A percentile compares a stretch with the other conserved stretches of the same genome.
Evolutionary conservation across 2,329 filamentous ascomycete genomes (phyloP).

Genomic region (Talaromyces amestolkiae): DNA sequence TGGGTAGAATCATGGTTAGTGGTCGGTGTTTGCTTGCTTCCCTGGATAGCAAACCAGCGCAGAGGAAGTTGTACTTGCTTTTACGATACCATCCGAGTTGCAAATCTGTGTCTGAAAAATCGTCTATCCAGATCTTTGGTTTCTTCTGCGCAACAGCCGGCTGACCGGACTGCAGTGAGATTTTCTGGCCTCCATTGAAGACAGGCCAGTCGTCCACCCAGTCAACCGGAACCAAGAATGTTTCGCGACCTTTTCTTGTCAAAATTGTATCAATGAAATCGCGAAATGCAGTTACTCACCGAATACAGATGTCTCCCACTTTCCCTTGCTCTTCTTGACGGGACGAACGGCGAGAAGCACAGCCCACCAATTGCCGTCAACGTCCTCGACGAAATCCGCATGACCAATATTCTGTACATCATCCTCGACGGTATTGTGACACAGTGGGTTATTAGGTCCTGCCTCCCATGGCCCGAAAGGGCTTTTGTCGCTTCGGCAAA

Average conservation of each 20-base stretch:
- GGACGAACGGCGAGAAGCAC: slow-evolving; percentile 49
- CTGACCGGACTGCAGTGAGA: slow-evolving; percentile 34
- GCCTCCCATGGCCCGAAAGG: slow-evolving; percentile 62
- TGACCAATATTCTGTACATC: slow-evolving; percentile 52
- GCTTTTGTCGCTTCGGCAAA: slow-evolving; percentile 52
- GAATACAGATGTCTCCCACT: slow-evolving; percentile 42
- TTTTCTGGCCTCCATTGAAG: slow-evolving; percentile 39
- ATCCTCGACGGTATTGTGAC: slow-evolving; percentile 37
- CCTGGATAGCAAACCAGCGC: neutral
- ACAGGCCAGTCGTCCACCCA: slow-evolving; percentile 49
- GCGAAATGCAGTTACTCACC: slow-evolving; percentile 28
- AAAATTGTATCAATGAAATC: neutral
- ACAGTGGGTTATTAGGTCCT: neutral
- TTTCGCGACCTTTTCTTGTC: slow-evolving; percentile 45
- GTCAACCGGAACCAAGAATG: slow-evolving; percentile 50
- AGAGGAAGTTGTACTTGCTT: slow-evolving; percentile 34
- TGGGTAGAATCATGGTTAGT: neutral
- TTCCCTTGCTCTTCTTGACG: slow-evolving; percentile 20
- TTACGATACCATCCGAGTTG: slow-evolving; percentile 39
- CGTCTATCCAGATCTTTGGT: slow-evolving; percentile 26
- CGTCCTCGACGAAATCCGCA: slow-evolving; percentile 49
- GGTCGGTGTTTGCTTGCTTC: neutral
- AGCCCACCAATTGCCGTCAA: slow-evolving; percentile 48
- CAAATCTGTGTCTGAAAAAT: slow-evolving; percentile 29
- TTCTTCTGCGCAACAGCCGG: slow-evolving; percentile 25